Evolutionary conservation across 2,329 filamentous ascomycete species (phyloP).

Genomic region (Trichoderma sp.): DNA sequence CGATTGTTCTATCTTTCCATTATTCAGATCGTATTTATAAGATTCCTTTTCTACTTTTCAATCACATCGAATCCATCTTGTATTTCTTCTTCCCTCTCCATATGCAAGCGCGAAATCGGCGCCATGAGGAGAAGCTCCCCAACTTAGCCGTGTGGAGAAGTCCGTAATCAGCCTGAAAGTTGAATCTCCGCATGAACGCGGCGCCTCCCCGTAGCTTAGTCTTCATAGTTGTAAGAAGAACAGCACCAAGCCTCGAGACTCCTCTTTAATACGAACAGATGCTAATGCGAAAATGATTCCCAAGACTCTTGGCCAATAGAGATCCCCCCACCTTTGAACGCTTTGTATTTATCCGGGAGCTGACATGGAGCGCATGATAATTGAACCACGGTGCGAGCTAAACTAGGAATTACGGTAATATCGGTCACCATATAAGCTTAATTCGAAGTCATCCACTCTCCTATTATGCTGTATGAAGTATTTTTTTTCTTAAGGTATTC

Average conservation of each 20-base stretch:
- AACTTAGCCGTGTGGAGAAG: slow-evolving; percentile 16
- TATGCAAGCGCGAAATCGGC: slow-evolving; percentile 1
- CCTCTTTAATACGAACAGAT: background rate
- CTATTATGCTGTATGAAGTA: background rate
- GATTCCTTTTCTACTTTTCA: background rate
- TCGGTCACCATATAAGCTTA: background rate
- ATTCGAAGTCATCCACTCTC: background rate
- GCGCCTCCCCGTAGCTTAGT: background rate
- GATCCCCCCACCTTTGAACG: background rate
- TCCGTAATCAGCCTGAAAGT: background rate
- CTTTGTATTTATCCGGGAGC: background rate
- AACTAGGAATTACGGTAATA: background rate
- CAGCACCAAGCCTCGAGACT: background rate
- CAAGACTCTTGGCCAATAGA: background rate
- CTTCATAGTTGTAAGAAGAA: background rate
- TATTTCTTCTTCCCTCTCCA: background rate
- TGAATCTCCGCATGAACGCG: background rate
- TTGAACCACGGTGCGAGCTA: background rate
- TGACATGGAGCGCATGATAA: background rate
- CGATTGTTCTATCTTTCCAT: background rate
- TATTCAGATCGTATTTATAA: background rate
- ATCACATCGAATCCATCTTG: background rate
- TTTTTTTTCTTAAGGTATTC: background rate
- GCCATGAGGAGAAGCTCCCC: slow-evolving; percentile 8
- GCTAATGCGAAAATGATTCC: background rate